These are phyloP conservation scores for Alternaria sp. DNA, from an alignment of 2,329 filamentous ascomycete genomes.

Conservation along the genomic window DNA sequence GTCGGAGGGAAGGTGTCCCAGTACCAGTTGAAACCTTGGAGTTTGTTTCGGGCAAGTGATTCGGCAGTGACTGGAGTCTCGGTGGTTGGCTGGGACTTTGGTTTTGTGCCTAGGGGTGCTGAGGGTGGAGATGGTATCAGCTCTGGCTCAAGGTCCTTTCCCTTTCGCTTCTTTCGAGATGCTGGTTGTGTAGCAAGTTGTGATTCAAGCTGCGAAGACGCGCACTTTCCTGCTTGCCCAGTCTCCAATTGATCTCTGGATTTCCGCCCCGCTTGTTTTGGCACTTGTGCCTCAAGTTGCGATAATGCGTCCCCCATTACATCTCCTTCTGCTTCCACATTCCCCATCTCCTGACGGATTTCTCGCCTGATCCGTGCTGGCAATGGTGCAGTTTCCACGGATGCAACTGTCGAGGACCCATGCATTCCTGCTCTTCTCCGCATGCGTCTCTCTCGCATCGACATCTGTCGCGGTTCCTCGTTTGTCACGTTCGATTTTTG, in stretches of 20 bases:
- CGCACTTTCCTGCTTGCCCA: not conserved
- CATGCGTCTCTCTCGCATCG: slow-evolving; percentile 15
- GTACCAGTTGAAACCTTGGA: slow-evolving; percentile 43
- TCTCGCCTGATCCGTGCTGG: slow-evolving; percentile 1
- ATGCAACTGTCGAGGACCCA: not conserved
- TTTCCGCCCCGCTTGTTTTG: not conserved
- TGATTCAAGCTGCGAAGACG: not conserved
- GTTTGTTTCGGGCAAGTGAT: slow-evolving; percentile 1
- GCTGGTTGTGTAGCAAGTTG: not conserved
- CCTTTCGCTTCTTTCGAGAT: not conserved
- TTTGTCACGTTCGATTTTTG: not conserved
- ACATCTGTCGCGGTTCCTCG: slow-evolving; percentile 2
- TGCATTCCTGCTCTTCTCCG: slow-evolving; percentile 3
- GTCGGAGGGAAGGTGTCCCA: slow-evolving; percentile 43
- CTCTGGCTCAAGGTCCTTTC: not conserved
- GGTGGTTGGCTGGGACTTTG: slow-evolving; percentile 2
- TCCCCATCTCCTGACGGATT: not conserved
- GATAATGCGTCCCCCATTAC: not conserved
- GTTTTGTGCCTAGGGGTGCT: slow-evolving; percentile 6
- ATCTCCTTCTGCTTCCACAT: not conserved
- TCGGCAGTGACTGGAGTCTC: slow-evolving; percentile 11
- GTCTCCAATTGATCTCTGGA: not conserved
- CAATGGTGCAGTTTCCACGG: not conserved
- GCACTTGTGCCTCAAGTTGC: not conserved
- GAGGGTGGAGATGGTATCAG: slow-evolving; percentile 28